Evolutionary conservation across 176 grass and related monocot genomes (phyloP).

Genomic region (Chrysopogon serrulatus): DNA sequence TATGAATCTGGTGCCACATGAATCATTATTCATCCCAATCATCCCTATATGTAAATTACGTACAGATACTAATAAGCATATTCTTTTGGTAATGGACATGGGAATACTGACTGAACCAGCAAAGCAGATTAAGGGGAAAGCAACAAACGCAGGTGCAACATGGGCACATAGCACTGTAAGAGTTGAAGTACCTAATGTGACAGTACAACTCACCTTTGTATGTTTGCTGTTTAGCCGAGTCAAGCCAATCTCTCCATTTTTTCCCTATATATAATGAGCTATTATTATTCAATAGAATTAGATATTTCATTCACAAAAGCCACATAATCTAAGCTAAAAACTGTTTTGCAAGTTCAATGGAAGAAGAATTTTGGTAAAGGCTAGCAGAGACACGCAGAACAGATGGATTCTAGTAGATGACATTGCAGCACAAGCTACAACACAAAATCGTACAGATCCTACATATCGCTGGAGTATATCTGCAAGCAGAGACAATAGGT

Average conservation of each 20-base stretch:
- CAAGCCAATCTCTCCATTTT: background rate
- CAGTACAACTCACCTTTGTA: constrained; percentile 22
- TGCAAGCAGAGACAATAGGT: constrained; percentile 30
- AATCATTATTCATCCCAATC: too few relatives aligned
- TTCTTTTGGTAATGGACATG: too few relatives aligned
- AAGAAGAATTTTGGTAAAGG: background rate
- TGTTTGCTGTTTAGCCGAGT: constrained; percentile 24
- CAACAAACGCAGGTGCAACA: too few relatives aligned
- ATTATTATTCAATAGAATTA: background rate
- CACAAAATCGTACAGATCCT: constrained; percentile 11
- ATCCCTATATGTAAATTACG: too few relatives aligned
- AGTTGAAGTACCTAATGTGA: too few relatives aligned
- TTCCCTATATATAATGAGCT: background rate
- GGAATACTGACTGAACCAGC: too few relatives aligned
- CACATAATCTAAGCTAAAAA: constrained; percentile 22
- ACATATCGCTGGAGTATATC: constrained; percentile 2
- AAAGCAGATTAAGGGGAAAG: too few relatives aligned
- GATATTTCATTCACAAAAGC: background rate
- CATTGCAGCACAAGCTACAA: background rate
- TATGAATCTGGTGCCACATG: too few relatives aligned
- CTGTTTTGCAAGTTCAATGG: background rate
- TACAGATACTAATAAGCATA: too few relatives aligned
- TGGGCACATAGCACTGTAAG: too few relatives aligned
- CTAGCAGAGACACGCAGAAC: background rate
- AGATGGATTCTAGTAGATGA: background rate